Percentiles rank a stretch among this genome's conserved stretches.
Conservation (phyloP, 2,329 filamentous ascomycete species). For the Pyrenophora graminea region DNA sequence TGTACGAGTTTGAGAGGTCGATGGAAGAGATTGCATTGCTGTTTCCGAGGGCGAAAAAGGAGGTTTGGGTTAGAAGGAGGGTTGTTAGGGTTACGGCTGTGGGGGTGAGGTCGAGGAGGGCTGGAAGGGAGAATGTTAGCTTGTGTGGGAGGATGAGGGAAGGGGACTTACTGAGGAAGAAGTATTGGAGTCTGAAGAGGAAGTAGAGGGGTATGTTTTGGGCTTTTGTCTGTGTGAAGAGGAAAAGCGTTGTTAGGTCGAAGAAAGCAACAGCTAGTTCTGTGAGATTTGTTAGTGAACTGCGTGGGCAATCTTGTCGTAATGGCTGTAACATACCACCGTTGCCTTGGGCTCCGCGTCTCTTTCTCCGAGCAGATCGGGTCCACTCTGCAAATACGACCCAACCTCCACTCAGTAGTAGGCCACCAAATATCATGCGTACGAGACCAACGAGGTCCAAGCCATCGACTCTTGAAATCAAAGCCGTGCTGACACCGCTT, state of each 20-base stretch:
- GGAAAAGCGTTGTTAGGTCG: slow-evolving; percentile 73
- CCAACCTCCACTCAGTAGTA: slow-evolving; percentile 38
- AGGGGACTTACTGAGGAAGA: slow-evolving; percentile 50
- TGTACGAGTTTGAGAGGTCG: slow-evolving; percentile 92
- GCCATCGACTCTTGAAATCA: slow-evolving; percentile 54
- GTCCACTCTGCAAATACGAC: slow-evolving; percentile 37
- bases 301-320: too few relatives aligned
- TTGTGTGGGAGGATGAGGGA: slow-evolving; percentile 12
- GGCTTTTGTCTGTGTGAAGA: slow-evolving; percentile 83
- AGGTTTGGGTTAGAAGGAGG: slow-evolving; percentile 76
- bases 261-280: slow-evolving; percentile 56
- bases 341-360: slow-evolving; percentile 20
- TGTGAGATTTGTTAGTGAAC: slow-evolving; percentile 25
- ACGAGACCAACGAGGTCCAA: slow-evolving; percentile 36
- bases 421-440: slow-evolving; percentile 45
- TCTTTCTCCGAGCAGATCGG: slow-evolving; percentile 23
- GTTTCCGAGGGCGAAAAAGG: slow-evolving; percentile 89
- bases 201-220: slow-evolving; percentile 86
- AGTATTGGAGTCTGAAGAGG: slow-evolving; percentile 68
- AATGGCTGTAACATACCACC: slow-evolving; percentile 27
- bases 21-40: slow-evolving; percentile 96
- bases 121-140: slow-evolving; percentile 15
- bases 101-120: slow-evolving; percentile 53
- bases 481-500: slow-evolving; percentile 44
- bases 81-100: slow-evolving; percentile 68